Evolutionary conservation across 345 rosid genomes (phyloP), one percentile per base, ranked within the genome.

Genomic region (Dipteronia dyeriana): DNA sequence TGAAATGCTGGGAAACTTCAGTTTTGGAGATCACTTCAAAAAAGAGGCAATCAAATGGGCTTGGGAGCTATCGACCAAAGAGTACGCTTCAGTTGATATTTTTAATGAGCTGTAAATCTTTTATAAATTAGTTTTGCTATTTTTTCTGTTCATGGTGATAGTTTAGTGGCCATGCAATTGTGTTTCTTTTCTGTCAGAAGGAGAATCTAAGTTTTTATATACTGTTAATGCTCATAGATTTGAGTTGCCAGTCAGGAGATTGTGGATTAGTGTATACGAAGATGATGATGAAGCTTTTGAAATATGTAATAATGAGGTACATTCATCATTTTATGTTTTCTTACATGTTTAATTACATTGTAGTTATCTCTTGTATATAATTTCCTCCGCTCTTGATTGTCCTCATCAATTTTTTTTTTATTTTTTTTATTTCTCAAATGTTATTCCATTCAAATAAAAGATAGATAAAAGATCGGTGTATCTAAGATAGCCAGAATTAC

Each of bases 1-100:
- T 84, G 99, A 93, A 89, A 95, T 95, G 99, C 94, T 95, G 22
- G 97, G 99, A 68, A 95, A 95, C 85, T 95, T 95, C 81, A 93
- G 97, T 77, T 93, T 95, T 41, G 99, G 99, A 63, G 99, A 95
- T 83, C 93, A 95, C 84, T 93, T 95, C 82, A 95, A 93, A 87
- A 90, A 82, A 80, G 98, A 95, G 70, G 99, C 99, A 20, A 92
- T 95, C 62, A 84, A 71, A 76, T 93, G 99, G 97, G 97, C 99
- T 25, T 95, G 98, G 99, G 99, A 95, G 88, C 91, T 95, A 70
- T 95, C 99, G 47, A 93, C 94, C 7, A 69, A 38, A 54, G 97
- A 89, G 96, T 91, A 88, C 82, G 92, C 69, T 72, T 65, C 64
- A 47, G 76, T 76, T 76, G 72, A 60, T 43, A 17, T 69, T 71